These are phyloP conservation scores for Candida ponderosae DNA, from an alignment of 805 yeast genomes.

Conservation along the genomic window DNA sequence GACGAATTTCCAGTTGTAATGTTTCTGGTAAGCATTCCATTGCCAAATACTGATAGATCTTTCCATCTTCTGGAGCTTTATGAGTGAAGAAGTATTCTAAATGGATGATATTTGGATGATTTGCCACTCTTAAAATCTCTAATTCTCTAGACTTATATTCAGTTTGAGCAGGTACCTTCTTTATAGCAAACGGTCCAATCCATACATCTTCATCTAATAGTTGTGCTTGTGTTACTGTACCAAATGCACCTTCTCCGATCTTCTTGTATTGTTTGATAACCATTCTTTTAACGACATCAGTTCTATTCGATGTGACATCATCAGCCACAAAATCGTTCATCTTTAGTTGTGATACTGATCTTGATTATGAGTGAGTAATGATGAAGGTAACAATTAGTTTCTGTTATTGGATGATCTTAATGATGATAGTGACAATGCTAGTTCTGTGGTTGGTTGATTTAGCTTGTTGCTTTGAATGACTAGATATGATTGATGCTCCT, in stretches of 20 bases:
- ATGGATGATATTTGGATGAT: conserved; percentile 73
- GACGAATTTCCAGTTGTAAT: conserved; percentile 66
- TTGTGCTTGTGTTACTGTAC: conserved; percentile 75
- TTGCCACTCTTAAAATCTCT: conserved; percentile 64
- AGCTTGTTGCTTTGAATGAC: too few relatives aligned
- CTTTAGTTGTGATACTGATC: too few relatives aligned
- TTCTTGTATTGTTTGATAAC: conserved; percentile 61
- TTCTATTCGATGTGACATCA: conserved; percentile 55
- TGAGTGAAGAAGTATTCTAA: conserved; percentile 67
- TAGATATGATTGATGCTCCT: too few relatives aligned
- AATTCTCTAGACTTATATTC: conserved; percentile 79
- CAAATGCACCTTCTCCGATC: conserved; percentile 84
- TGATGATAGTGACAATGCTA: too few relatives aligned
- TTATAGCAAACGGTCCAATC: conserved; percentile 80
- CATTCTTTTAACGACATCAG: conserved; percentile 51
- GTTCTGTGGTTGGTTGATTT: too few relatives aligned
- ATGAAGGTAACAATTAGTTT: too few relatives aligned
- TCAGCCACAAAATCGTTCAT: conserved; percentile 39
- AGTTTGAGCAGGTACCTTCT: conserved; percentile 81
- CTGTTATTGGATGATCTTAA: too few relatives aligned
- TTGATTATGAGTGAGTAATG: too few relatives aligned
- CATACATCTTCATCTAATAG: conserved; percentile 36
- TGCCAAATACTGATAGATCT: conserved; percentile 70
- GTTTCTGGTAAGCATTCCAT: conserved; percentile 87
- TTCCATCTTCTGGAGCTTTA: conserved; percentile 52